These are phyloP conservation scores for Populus simonii DNA, from an alignment of 345 rosid species.

Conservation along the genomic window DNA sequence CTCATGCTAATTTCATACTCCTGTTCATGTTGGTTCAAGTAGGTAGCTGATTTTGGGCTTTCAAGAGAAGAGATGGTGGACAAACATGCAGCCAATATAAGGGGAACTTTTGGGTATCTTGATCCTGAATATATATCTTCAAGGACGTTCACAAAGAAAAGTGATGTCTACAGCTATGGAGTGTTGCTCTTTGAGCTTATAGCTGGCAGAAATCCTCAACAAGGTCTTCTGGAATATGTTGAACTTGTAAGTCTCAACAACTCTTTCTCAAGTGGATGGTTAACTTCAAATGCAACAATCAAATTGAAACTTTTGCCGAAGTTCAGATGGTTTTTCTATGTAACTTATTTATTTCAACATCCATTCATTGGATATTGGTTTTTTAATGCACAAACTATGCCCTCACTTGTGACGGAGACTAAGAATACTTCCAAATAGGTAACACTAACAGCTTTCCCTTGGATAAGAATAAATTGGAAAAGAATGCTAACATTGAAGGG, in stretches of 20 bases:
- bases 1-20: background rate
- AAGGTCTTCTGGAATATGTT: constrained; percentile 93
- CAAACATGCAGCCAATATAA: constrained; percentile 65
- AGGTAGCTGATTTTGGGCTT: constrained; percentile 99
- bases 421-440: background rate
- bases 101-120: constrained; percentile 96
- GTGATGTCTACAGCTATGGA: constrained; percentile 95
- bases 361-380: background rate
- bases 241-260: constrained; percentile 62
- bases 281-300: background rate
- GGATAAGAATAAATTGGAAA: background rate
- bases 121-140: constrained; percentile 96
- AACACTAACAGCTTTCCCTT: background rate
- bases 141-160: constrained; percentile 80
- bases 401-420: background rate
- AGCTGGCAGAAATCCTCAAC: constrained; percentile 93
- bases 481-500: background rate
- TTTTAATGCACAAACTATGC: background rate
- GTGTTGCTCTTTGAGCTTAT: constrained; percentile 92
- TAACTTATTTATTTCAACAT: background rate
- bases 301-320: background rate
- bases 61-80: constrained; percentile 95
- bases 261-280: background rate
- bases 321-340: background rate
- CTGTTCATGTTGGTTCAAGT: constrained; percentile 14